A percentile compares a stretch with the other conserved stretches of the same genome.
Conservation (phyloP, 2,329 filamentous ascomycete genomes). For the Nothopassalora personata region DNA sequence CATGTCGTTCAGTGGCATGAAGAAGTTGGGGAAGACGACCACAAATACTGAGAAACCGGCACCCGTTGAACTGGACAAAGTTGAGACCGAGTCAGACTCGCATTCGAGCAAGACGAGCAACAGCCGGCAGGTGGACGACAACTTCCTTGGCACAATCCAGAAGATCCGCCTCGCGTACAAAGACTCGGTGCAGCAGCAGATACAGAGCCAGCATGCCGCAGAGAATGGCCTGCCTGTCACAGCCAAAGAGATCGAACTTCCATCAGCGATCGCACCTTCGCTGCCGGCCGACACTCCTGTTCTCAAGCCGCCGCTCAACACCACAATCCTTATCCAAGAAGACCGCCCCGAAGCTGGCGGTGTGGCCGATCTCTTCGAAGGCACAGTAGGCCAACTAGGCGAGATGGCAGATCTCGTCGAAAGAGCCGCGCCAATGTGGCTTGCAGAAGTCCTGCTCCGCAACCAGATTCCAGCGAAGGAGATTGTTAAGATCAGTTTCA, state of each 20-base stretch:
- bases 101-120: constrained; percentile 53
- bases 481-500: constrained; percentile 92
- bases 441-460: constrained; percentile 77
- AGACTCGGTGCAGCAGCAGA: constrained; percentile 53
- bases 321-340: constrained; percentile 60
- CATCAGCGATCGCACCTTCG: constrained; percentile 63
- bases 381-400: constrained; percentile 73
- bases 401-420: constrained; percentile 78
- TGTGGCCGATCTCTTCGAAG: constrained; percentile 81
- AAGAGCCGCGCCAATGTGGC: constrained; percentile 81
- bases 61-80: constrained; percentile 66
- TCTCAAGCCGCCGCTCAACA: constrained; percentile 63
- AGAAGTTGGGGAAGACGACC: constrained; percentile 70
- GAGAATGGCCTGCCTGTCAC: constrained; percentile 31
- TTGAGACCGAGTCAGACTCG: constrained; percentile 51
- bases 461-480: constrained; percentile 83
- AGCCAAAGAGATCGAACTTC: constrained; percentile 41
- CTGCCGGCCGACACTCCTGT: constrained; percentile 69
- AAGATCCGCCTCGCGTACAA: constrained; percentile 70
- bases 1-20: constrained; percentile 63
- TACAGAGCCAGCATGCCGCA: constrained; percentile 26
- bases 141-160: constrained; percentile 66
- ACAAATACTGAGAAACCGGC: constrained; percentile 68
- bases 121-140: constrained; percentile 70
- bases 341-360: constrained; percentile 58